Evolutionary conservation across 2,329 filamentous ascomycete genomes (phyloP), one percentile per base, ranked within the genome.

Genomic region (Trichoderma atroviride): DNA sequence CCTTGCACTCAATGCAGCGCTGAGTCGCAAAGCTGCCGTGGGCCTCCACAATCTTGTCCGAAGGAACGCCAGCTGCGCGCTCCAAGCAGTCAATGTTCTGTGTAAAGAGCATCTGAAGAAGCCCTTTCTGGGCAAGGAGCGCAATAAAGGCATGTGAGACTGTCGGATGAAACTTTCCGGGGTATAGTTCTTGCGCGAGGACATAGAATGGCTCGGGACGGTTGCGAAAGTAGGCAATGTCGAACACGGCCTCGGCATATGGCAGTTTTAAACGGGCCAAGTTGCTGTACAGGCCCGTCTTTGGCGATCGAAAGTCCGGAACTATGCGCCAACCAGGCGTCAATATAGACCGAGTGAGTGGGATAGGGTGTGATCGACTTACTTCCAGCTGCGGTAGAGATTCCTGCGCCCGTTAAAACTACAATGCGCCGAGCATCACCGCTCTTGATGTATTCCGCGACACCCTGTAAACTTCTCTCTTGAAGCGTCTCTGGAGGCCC

Each of bases 21-120:
- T 98, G 95, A 0, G 87, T 88, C 27, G 95, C 95, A 78, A 98
- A 99, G 78, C 93, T 97, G 57, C 96, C 96, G 79, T 99, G 96
- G 0, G 96, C 96, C 80, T 98, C 95, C 37, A 99, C 86, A 61
- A 99, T 94, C 79, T 87, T 89, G 2, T 95, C 89, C 0, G 83
- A 85, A 0, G 94, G 92, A 0, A 99, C 89, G 31, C 96, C 96
- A 14, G 95, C 96, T 73, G 88, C 86, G 27, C 94, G 88, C 81
- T 99, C 96, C 14, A 99, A 86, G 75, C 94, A 97, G 81, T 99
- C 96, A 74, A 99, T 98, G 77, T 99, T 99, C 78, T 99, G 96
- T 0, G 96, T 97, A 79, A 98, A 99, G 65, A 96, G 87, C 83
- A 94, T 96, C 73, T 91, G 83, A 29, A 99, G 83, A 52, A 95